These are phyloP conservation scores for Balakata baccata DNA, from an alignment of 345 rosid genomes.

Conservation along the genomic window DNA sequence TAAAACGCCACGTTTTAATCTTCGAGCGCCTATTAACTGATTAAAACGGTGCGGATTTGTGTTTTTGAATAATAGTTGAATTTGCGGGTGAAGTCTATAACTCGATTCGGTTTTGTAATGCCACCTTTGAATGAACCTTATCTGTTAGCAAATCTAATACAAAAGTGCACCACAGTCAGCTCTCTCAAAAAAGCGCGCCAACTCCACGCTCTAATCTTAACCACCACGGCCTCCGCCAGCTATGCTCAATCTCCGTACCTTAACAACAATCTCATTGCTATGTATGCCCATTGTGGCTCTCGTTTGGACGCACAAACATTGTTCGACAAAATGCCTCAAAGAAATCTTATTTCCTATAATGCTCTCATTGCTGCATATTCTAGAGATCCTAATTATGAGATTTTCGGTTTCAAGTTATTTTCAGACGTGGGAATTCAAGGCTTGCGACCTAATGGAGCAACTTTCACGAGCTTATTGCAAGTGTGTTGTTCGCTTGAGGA, in stretches of 20 bases:
- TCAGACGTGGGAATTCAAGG: conserved; percentile 40
- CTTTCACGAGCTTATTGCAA: conserved; percentile 66
- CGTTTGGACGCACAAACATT: conserved; percentile 36
- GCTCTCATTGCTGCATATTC: conserved; percentile 69
- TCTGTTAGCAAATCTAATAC: conserved; percentile 33
- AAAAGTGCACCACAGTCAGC: conserved; percentile 50
- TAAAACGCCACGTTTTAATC: not conserved
- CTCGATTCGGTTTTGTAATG: conserved; percentile 20
- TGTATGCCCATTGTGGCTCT: conserved; percentile 61
- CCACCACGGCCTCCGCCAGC: conserved; percentile 22
- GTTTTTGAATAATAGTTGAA: not conserved
- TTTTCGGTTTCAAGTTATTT: conserved; percentile 34
- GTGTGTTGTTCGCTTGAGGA: conserved; percentile 52
- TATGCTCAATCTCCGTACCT: conserved; percentile 44
- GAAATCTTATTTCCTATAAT: conserved; percentile 62
- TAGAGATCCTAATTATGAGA: conserved; percentile 33
- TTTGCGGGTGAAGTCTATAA: not conserved
- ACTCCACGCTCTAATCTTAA: conserved; percentile 61
- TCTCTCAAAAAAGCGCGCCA: conserved; percentile 48
- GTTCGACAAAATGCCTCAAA: conserved; percentile 71
- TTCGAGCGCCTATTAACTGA: not conserved
- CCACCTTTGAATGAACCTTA: conserved; percentile 33
- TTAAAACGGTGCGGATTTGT: conserved; percentile 4
- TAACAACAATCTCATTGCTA: conserved; percentile 58
- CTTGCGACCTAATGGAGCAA: conserved; percentile 57